Base-by-base conservation (phyloP, 2,329 filamentous ascomycete species). In the Xylariaceae sp. region DNA sequence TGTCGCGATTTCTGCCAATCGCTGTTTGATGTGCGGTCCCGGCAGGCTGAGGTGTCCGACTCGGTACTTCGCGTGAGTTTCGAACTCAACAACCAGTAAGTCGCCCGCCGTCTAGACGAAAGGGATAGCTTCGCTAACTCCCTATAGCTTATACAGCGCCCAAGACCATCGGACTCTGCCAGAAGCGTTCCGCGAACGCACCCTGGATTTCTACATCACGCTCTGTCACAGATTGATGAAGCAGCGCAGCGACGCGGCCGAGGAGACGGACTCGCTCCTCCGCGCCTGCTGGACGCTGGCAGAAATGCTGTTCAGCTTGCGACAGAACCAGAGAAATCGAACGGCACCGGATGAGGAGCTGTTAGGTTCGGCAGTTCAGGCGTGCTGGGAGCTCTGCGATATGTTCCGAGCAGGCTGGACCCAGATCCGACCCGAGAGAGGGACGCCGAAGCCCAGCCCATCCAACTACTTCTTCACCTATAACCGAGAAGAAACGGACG, bases 191-290 rank as follows among this genome's bases (percentile, higher is more conserved):
- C 76, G 83, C 33, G 89, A 95, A 58, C 72, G 89, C 38, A 95
- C 90, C 0, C 60, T 96, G 36, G 90, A 95, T 51, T 95, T 95
- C 50, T 95, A 95, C 52, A 83, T 94, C 46, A 94, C 90, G 0
- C 60, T 96, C 3, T 95, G 90, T 52, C 90, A 95, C 57, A 79
- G 90, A 24, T 63, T 95, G n/a, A 95, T 95, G 88, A 95, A 94
- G 57, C 87, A 94, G 57, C 76, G 85, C 37, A 83, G 76, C 33
- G 81, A 85, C 18, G 59, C 89, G 2, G 80, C 78, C 0, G 80
- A 83, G 42, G 86, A 94, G 50, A 90, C 86, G 0, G 88, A 94
- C 55, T 80, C 84, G 5, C 68, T 95, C 4, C 70, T 95, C 3
- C 75, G 81, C 35, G 85, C 88, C 15, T 94, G 89, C 53, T 95